Evolutionary conservation across 441 rosid genomes (phyloP).

Genomic region (Arabidopsis hybrid): DNA sequence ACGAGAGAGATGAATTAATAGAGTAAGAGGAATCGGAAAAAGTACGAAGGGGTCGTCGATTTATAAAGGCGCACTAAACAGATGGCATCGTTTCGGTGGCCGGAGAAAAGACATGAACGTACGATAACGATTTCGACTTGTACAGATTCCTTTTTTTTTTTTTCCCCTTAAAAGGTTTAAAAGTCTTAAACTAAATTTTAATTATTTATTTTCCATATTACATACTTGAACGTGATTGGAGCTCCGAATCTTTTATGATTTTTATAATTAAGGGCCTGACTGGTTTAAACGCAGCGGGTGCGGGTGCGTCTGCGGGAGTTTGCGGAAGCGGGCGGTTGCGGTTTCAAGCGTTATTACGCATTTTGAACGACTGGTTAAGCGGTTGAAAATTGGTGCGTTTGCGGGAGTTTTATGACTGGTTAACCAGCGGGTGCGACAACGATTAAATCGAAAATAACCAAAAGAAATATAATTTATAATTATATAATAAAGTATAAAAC

Average conservation of each 20-base stretch:
- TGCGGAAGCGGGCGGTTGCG: too few relatives aligned
- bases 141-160: not conserved
- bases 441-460: too few relatives aligned
- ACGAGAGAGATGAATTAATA: not conserved
- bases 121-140: conserved; percentile 39
- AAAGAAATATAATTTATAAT: too few relatives aligned
- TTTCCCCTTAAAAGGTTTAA: not conserved
- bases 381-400: too few relatives aligned
- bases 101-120: conserved; percentile 39
- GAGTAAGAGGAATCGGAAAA: not conserved
- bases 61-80: conserved; percentile 28
- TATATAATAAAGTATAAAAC: too few relatives aligned
- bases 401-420: too few relatives aligned
- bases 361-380: too few relatives aligned
- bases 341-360: too few relatives aligned
- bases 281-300: too few relatives aligned
- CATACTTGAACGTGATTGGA: conserved; percentile 27
- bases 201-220: not conserved
- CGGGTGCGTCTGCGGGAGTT: too few relatives aligned
- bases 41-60: conserved; percentile 15
- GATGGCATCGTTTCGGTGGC: conserved; percentile 28
- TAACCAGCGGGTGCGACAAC: too few relatives aligned
- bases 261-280: not conserved
- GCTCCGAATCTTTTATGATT: not conserved
- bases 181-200: not conserved